phyloP scores from a whole-genome alignment of 805 yeast species.

The Zygoascus biomembranicola region DNA sequence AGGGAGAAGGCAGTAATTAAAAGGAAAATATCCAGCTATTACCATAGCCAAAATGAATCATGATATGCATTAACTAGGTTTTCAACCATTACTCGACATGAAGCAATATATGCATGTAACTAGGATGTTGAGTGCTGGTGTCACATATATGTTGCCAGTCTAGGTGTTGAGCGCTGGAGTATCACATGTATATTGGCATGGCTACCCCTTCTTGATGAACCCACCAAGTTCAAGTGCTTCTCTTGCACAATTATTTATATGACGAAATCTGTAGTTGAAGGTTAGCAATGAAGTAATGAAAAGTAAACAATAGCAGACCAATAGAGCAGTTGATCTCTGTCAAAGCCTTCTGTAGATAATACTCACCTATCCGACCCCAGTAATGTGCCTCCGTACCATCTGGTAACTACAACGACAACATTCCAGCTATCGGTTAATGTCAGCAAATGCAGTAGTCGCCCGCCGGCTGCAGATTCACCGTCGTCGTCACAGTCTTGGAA shows the following conservation, averaged over 20 bases:
- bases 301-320: background rate
- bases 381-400: slow-evolving; percentile 93
- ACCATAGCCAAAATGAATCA: background rate
- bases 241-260: slow-evolving; percentile 81
- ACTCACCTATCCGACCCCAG: slow-evolving; percentile 67
- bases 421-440: slow-evolving; percentile 58
- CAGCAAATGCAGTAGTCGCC: slow-evolving; percentile 69
- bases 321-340: background rate
- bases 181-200: too few species aligned
- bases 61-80: too few species aligned
- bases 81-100: too few species aligned
- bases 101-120: too few species aligned
- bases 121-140: too few species aligned
- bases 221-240: slow-evolving; percentile 70
- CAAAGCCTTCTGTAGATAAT: background rate
- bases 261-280: slow-evolving; percentile 57
- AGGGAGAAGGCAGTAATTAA: too few species aligned
- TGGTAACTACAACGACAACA: slow-evolving; percentile 73
- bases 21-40: background rate
- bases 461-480: slow-evolving; percentile 96
- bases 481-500: slow-evolving; percentile 91
- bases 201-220: slow-evolving; percentile 28
- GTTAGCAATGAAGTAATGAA: background rate
- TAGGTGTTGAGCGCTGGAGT: too few species aligned
- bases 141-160: too few species aligned